Conservation (phyloP, 768 basidiomycete genomes). For the Calvatia gigantea region DNA sequence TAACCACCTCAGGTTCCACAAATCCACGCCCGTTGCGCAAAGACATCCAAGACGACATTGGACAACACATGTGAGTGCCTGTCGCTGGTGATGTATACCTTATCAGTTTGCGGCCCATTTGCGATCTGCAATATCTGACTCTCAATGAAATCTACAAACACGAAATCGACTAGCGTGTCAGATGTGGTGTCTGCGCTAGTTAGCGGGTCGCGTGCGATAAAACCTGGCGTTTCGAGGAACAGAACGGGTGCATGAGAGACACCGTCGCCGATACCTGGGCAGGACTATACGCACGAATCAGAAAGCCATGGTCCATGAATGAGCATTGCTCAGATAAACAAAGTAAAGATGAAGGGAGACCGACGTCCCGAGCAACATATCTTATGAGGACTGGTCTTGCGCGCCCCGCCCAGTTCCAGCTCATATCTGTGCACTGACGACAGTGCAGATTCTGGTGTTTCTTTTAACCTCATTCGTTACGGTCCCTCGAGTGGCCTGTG, state of each 20-base stretch:
- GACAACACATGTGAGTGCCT: slow-evolving; percentile 52
- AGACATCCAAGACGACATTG: slow-evolving; percentile 52
- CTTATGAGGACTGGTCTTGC: too few relatives aligned
- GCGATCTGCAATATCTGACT: slow-evolving; percentile 46
- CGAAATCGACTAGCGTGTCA: slow-evolving; percentile 60
- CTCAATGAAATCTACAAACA: slow-evolving; percentile 73
- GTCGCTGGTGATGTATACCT: slow-evolving; percentile 49
- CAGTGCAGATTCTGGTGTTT: too few relatives aligned
- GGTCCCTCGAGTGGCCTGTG: too few relatives aligned
- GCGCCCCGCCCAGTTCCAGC: too few relatives aligned
- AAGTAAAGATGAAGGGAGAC: too few relatives aligned
- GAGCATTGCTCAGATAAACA: too few relatives aligned
- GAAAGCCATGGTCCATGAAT: too few relatives aligned
- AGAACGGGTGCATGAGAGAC: slow-evolving; percentile 59
- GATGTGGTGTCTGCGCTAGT: slow-evolving; percentile 36
- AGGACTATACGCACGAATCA: slow-evolving; percentile 37
- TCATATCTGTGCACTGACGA: too few relatives aligned
- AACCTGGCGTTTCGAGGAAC: slow-evolving; percentile 51
- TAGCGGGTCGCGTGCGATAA: slow-evolving; percentile 55
- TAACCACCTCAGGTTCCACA: slow-evolving; percentile 14
- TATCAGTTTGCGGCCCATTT: slow-evolving; percentile 50
- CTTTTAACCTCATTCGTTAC: too few relatives aligned
- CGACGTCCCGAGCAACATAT: too few relatives aligned
- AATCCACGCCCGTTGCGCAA: slow-evolving; percentile 48
- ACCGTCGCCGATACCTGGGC: slow-evolving; percentile 77